phyloP scores from a whole-genome alignment of 345 rosid species.

The Acer negundo region DNA sequence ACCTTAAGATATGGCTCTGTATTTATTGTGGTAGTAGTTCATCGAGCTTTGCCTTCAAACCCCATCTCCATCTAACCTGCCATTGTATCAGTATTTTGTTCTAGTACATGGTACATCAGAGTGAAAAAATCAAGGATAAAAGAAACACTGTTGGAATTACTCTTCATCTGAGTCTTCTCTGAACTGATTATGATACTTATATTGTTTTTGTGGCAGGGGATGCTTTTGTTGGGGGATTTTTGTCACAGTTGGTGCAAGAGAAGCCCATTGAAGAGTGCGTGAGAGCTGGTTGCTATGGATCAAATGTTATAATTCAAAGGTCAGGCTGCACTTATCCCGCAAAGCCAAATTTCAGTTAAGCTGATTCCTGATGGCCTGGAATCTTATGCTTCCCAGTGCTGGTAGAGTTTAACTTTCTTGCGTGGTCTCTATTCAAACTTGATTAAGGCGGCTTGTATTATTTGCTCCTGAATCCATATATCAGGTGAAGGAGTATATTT shows the following conservation, averaged over 20 bases:
- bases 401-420: neutral
- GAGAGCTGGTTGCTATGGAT: slow-evolving; percentile 79
- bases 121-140: neutral
- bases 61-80: neutral
- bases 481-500: slow-evolving; percentile 2
- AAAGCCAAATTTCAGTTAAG: slow-evolving; percentile 54
- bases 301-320: slow-evolving; percentile 88
- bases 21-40: no score
- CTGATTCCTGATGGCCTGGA: neutral
- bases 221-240: slow-evolving; percentile 84
- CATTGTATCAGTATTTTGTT: neutral
- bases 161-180: neutral
- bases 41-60: no score
- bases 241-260: slow-evolving; percentile 80
- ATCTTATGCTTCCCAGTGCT: neutral
- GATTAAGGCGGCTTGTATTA: neutral
- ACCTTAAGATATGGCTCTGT: neutral
- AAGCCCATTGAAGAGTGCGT: slow-evolving; percentile 78
- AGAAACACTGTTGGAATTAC: neutral
- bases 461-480: slow-evolving; percentile 3
- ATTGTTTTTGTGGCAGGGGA: slow-evolving; percentile 50
- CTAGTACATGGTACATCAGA: neutral
- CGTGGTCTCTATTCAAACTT: neutral
- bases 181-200: neutral
- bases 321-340: slow-evolving; percentile 90